These are phyloP conservation scores for Komagataea norvegica DNA, from an alignment of 1,139 yeast species.

Conservation along the genomic window DNA sequence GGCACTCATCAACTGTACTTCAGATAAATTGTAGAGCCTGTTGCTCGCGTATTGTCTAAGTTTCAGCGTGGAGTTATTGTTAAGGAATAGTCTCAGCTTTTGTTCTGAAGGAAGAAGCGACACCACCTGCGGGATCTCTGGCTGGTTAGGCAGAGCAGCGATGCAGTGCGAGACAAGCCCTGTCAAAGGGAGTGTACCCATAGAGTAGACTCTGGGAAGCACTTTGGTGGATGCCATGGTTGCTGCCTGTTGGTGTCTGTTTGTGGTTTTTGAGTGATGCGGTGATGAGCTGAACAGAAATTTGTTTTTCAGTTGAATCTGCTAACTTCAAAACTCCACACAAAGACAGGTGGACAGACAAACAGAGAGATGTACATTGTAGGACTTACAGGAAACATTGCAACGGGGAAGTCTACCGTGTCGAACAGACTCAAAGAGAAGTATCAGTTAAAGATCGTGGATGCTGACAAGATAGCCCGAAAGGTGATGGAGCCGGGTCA, in stretches of 20 bases:
- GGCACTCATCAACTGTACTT: conserved; percentile 31
- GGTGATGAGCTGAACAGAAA: too few species aligned
- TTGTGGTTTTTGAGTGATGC: too few species aligned
- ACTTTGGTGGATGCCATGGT: conserved; percentile 1
- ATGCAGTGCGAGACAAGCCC: conserved; percentile 17
- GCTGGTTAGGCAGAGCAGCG: conserved; percentile 31
- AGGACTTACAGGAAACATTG: conserved; percentile 96
- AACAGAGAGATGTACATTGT: conserved; percentile 63
- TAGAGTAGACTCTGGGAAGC: conserved; percentile 21
- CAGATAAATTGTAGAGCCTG: conserved; percentile 14
- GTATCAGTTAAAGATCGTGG: conserved; percentile 59
- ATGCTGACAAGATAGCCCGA: conserved; percentile 87
- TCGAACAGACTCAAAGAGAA: conserved; percentile 52
- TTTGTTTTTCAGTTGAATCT: too few species aligned
- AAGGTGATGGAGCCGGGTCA: conserved; percentile 81
- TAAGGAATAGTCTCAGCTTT: conserved; percentile 37
- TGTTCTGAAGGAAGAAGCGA: conserved; percentile 39
- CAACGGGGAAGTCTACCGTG: conserved; percentile 92
- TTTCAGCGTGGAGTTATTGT: conserved; percentile 35
- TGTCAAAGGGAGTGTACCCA: conserved; percentile 18
- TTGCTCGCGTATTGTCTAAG: conserved; percentile 17
- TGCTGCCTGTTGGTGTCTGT: too few species aligned
- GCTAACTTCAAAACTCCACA: too few species aligned
- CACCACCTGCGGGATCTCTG: conserved; percentile 35
- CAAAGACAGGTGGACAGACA: background rate